Evolutionary conservation across 441 rosid genomes (phyloP).

Genomic region (Croton laevigatus): DNA sequence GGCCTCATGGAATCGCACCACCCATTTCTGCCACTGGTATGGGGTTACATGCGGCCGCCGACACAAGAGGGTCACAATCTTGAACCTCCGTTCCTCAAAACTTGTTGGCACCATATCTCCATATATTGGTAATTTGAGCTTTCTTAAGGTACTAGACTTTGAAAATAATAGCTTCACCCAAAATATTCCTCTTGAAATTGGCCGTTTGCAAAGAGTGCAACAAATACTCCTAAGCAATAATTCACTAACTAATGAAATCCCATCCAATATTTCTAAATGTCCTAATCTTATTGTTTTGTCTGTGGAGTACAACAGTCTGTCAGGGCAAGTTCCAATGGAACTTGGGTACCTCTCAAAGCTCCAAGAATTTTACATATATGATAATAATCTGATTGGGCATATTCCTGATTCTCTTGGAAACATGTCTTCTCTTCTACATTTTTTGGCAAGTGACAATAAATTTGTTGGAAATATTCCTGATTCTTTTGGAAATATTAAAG

Average conservation of each 20-base stretch:
- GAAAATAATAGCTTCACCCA: too few species aligned
- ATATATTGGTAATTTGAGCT: too few species aligned
- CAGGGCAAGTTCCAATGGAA: slow-evolving; percentile 6
- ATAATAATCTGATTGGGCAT: slow-evolving; percentile 30
- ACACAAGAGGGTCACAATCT: neutral
- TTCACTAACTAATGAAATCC: too few species aligned
- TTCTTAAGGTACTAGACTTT: too few species aligned
- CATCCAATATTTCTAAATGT: too few species aligned
- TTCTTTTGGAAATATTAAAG: neutral
- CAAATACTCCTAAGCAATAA: too few species aligned
- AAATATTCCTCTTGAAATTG: too few species aligned
- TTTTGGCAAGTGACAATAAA: slow-evolving; percentile 30
- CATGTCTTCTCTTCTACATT: slow-evolving; percentile 27
- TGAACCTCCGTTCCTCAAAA: neutral
- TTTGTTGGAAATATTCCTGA: slow-evolving; percentile 30
- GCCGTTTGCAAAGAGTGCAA: neutral
- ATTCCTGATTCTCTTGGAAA: slow-evolving; percentile 37
- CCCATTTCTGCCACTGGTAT: slow-evolving; percentile 1
- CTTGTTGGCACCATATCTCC: too few species aligned
- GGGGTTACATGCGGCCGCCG: neutral
- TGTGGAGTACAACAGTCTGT: neutral
- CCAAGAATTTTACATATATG: neutral
- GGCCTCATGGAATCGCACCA: slow-evolving; percentile 1
- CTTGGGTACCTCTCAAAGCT: slow-evolving; percentile 12
- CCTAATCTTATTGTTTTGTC: neutral